A percentile compares a stretch with the other conserved stretches of the same genome.
These are phyloP conservation scores for Fusarium hostae DNA, from an alignment of 2,329 filamentous ascomycete species.

Conservation along the genomic window DNA sequence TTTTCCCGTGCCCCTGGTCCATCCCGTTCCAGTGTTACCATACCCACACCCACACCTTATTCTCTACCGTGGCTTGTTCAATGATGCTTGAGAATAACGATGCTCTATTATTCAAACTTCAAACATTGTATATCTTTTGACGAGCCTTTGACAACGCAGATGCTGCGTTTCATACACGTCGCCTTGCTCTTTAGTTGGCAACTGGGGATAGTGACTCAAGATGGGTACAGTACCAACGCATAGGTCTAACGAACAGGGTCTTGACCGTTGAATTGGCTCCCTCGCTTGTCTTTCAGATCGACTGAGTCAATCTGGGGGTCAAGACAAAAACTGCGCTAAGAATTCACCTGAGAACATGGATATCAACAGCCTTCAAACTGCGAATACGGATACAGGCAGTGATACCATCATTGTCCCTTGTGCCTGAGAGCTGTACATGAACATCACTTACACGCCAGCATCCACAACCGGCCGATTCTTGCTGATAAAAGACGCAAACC, in stretches of 20 bases:
- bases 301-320: slow-evolving; percentile 1
- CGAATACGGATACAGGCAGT: slow-evolving; percentile 2
- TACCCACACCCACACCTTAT: slow-evolving; percentile 28
- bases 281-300: slow-evolving; percentile 19
- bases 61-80: background rate
- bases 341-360: background rate
- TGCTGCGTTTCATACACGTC: slow-evolving; percentile 30
- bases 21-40: slow-evolving; percentile 33
- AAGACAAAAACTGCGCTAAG: slow-evolving; percentile 1
- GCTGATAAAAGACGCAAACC: slow-evolving; percentile 2
- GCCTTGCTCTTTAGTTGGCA: slow-evolving; percentile 20
- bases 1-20: slow-evolving; percentile 38
- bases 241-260: background rate
- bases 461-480: background rate
- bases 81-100: background rate
- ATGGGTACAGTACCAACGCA: slow-evolving; percentile 5
- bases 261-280: slow-evolving; percentile 10
- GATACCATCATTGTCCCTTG: background rate
- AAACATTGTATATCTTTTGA: slow-evolving; percentile 1
- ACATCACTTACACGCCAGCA: background rate
- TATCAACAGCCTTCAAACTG: background rate
- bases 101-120: background rate
- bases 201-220: background rate
- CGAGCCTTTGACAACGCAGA: slow-evolving; percentile 15
- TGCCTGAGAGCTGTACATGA: background rate